These are phyloP conservation scores for Pseudogymnoascus sp. DNA, from an alignment of 2,329 filamentous ascomycete species.

Conservation along the genomic window DNA sequence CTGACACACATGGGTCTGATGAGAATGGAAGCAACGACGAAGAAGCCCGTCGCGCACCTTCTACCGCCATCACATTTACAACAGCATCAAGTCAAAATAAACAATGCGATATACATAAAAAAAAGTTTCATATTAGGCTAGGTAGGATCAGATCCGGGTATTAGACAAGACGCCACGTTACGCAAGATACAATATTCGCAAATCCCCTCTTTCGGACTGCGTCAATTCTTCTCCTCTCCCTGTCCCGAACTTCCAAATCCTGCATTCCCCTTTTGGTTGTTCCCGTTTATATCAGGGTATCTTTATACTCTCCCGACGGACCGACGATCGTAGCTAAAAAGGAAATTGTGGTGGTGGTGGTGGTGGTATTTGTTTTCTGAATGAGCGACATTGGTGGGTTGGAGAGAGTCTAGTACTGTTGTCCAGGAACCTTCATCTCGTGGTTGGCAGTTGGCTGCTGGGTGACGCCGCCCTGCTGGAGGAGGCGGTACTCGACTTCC, in stretches of 20 bases:
- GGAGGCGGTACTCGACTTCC: constrained; percentile 17
- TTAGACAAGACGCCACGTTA: constrained; percentile 6
- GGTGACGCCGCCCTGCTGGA: constrained; percentile 5
- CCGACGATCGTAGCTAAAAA: neutral
- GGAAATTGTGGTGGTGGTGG: neutral
- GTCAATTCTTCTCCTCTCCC: neutral
- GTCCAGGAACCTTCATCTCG: too few species aligned
- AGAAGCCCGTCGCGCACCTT: too few species aligned
- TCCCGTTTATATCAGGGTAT: neutral
- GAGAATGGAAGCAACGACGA: neutral
- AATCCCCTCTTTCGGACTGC: neutral
- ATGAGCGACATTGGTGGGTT: neutral
- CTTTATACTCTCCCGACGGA: neutral
- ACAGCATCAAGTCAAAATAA: neutral
- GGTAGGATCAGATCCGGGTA: constrained; percentile 5
- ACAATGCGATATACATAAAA: neutral
- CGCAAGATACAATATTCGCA: neutral
- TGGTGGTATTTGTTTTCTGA: neutral
- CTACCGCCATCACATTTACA: neutral
- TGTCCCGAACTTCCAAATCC: neutral
- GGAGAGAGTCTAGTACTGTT: neutral
- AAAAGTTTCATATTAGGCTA: neutral
- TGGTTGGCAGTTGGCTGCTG: neutral
- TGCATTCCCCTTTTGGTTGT: neutral
- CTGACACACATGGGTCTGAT: too few species aligned